Conservation (phyloP, 352 stramenopile genomes). For the Globisporangium cystogenes region DNA sequence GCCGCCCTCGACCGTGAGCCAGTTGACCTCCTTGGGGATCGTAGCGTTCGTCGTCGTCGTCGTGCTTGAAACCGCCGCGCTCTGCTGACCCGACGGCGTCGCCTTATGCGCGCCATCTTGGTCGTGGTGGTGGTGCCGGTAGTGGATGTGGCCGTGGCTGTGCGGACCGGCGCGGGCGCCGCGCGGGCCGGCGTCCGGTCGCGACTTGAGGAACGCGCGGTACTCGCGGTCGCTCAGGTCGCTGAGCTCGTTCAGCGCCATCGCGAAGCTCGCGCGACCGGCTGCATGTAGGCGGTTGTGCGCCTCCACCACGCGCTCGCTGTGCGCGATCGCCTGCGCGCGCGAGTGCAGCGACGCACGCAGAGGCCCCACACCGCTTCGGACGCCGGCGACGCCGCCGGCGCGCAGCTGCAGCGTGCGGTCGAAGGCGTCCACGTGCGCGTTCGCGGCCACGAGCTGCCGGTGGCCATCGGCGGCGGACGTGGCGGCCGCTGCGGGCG, state of each 20-base stretch:
- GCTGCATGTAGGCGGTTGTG: conserved; percentile 38
- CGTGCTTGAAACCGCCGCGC: background rate
- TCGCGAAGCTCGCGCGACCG: conserved; percentile 38
- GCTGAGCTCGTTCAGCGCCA: conserved; percentile 62
- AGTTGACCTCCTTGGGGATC: conserved; percentile 54
- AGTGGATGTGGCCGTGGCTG: conserved; percentile 7
- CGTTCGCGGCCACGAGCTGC: conserved; percentile 1
- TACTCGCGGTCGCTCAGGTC: conserved; percentile 70
- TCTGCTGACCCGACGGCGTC: background rate
- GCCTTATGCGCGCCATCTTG: conserved; percentile 4
- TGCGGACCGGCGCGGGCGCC: background rate
- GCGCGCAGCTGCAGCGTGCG: conserved; percentile 3
- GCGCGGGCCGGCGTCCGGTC: conserved; percentile 22
- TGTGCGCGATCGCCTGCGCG: conserved; percentile 35
- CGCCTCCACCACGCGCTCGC: conserved; percentile 30
- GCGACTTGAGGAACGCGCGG: conserved; percentile 42
- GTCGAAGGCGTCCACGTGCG: conserved; percentile 7
- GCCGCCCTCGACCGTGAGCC: conserved; percentile 57
- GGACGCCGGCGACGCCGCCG: conserved; percentile 5
- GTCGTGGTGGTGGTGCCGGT: background rate
- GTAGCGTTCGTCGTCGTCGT: conserved; percentile 9
- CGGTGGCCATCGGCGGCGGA: background rate
- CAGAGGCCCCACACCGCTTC: conserved; percentile 25
- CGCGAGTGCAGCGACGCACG: conserved; percentile 36
- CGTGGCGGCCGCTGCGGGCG: no score